A percentile compares a stretch with the other conserved stretches of the same genome.
Evolutionary conservation across 768 basidiomycete species (phyloP).

Genomic region (Panaeolus cyanescens): DNA sequence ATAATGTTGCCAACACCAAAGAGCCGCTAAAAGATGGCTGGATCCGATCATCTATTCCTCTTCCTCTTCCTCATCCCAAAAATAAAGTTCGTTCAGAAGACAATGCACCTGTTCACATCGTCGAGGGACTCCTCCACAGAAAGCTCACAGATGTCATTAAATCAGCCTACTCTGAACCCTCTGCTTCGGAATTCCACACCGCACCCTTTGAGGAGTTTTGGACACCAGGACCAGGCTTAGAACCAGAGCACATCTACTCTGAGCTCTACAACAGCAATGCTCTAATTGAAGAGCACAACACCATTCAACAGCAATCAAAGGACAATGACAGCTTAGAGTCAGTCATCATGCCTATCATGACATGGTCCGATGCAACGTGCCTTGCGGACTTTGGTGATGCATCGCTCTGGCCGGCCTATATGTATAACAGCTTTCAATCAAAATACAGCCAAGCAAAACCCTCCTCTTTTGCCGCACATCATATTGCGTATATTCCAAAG

Average conservation of each 20-base stretch:
- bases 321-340: slow-evolving; percentile 10
- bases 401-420: slow-evolving; percentile 41
- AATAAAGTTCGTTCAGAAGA: neutral
- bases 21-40: slow-evolving; percentile 3
- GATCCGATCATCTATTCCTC: neutral
- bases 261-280: too few species aligned
- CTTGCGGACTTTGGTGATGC: slow-evolving; percentile 30
- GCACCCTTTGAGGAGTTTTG: too few species aligned
- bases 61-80: neutral
- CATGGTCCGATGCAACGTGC: slow-evolving; percentile 23
- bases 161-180: slow-evolving; percentile 16
- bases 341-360: slow-evolving; percentile 14
- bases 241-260: too few species aligned
- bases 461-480: slow-evolving; percentile 29
- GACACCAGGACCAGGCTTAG: too few species aligned
- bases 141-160: neutral
- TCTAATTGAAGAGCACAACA: slow-evolving; percentile 15
- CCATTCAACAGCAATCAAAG: too few species aligned
- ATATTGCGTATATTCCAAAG: slow-evolving; percentile 42
- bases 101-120: neutral
- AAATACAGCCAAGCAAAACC: slow-evolving; percentile 38
- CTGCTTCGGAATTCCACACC: slow-evolving; percentile 29
- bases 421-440: slow-evolving; percentile 38
- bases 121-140: neutral
- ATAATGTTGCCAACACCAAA: neutral